Conservation (phyloP, 2,329 filamentous ascomycete genomes). For the Grosmannia penicillata region DNA sequence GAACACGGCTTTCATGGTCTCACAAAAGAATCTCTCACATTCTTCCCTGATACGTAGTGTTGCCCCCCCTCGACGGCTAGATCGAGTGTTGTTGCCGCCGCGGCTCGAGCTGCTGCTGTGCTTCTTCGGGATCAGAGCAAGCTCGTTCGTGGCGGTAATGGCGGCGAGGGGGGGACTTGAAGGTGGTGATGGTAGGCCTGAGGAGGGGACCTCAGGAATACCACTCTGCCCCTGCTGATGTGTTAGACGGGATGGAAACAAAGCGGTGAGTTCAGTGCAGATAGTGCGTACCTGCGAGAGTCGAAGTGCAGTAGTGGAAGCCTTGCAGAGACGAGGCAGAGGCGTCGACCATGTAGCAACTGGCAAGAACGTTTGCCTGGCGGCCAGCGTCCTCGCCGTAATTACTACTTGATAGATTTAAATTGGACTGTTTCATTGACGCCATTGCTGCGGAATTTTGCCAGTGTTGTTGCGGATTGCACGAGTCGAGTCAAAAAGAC, state of each 20-base stretch:
- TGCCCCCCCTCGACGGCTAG: conserved; percentile 67
- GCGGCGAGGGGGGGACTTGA: conserved; percentile 82
- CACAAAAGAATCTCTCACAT: conserved; percentile 99
- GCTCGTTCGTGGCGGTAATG: conserved; percentile 52
- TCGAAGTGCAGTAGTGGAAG: conserved; percentile 92
- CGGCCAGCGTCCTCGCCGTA: conserved; percentile 53
- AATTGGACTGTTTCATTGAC: conserved; percentile 57
- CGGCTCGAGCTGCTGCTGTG: conserved; percentile 8
- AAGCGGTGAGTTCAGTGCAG: background rate
- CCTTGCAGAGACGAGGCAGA: conserved; percentile 54
- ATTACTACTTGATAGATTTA: conserved; percentile 63
- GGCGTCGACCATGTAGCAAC: conserved; percentile 74
- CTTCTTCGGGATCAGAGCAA: conserved; percentile 46
- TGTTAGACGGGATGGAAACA: background rate
- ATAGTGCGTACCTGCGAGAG: conserved; percentile 51
- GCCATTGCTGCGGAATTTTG: conserved; percentile 32
- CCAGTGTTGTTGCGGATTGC: conserved; percentile 16
- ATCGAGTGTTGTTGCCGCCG: conserved; percentile 22
- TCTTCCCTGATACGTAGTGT: conserved; percentile 94
- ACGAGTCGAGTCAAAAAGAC: too few relatives aligned
- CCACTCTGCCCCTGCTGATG: conserved; percentile 62
- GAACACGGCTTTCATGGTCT: conserved; percentile 86
- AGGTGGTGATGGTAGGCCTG: conserved; percentile 71
- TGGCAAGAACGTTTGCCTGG: conserved; percentile 68
- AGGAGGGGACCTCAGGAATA: conserved; percentile 84